These are phyloP conservation scores for Friedmanniomyces simplex DNA, from an alignment of 495 filamentous ascomycete species.

Conservation along the genomic window DNA sequence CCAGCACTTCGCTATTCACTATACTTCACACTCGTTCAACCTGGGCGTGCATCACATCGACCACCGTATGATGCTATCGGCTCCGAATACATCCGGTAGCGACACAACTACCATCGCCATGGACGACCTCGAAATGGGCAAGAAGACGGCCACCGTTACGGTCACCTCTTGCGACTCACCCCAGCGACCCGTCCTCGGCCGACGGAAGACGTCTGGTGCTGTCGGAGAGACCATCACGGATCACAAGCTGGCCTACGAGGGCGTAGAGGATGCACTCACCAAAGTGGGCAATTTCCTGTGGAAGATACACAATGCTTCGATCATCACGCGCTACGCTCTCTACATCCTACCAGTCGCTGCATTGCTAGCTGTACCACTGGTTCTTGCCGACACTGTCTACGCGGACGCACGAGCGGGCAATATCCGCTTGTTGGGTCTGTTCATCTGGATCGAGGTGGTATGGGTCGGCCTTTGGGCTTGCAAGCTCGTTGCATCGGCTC, in stretches of 20 bases:
- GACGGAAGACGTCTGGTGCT: not conserved
- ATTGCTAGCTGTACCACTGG: slow-evolving; percentile 22
- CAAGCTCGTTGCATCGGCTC: slow-evolving; percentile 16
- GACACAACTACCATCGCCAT: not conserved
- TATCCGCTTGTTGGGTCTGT: slow-evolving; percentile 19
- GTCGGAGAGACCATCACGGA: not conserved
- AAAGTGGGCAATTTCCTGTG: slow-evolving; percentile 4
- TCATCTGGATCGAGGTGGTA: slow-evolving; percentile 25
- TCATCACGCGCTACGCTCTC: slow-evolving; percentile 22
- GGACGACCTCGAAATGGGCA: slow-evolving; percentile 5
- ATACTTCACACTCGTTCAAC: no score
- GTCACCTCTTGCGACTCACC: slow-evolving; percentile 1
- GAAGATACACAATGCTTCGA: slow-evolving; percentile 11
- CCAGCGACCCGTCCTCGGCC: slow-evolving; percentile 2
- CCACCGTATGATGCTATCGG: not conserved
- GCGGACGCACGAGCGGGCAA: slow-evolving; percentile 1
- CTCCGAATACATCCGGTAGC: not conserved
- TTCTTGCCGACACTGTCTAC: slow-evolving; percentile 18
- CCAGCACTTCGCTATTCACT: no score
- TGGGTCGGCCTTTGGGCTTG: slow-evolving; percentile 24
- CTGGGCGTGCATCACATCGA: slow-evolving; percentile 13
- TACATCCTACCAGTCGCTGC: slow-evolving; percentile 25
- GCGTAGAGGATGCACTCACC: slow-evolving; percentile 4
- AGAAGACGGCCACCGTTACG: slow-evolving; percentile 1
- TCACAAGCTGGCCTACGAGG: slow-evolving; percentile 8